Conservation (phyloP, 2,329 filamentous ascomycete genomes). For the Tolypocladium tundrense region DNA sequence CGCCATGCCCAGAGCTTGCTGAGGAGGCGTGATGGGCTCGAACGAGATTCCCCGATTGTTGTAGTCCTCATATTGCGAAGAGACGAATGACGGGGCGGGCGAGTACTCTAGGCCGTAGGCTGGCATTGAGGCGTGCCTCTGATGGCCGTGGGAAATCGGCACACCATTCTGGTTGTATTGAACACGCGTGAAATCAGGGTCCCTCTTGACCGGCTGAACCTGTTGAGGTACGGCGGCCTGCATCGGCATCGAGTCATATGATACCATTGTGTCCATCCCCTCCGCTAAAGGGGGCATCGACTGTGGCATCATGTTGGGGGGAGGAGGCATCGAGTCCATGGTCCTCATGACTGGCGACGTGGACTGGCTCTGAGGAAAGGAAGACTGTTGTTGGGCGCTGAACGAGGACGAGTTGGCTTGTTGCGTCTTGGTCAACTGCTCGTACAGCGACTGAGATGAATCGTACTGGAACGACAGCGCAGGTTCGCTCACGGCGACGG, state of each 20-base stretch:
- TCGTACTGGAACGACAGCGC: conserved; percentile 98
- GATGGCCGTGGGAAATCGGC: conserved; percentile 71
- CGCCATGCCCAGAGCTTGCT: conserved; percentile 72
- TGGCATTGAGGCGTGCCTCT: conserved; percentile 97
- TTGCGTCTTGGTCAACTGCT: conserved; percentile 98
- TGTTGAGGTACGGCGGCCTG: conserved; percentile 58
- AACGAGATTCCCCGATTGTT: conserved; percentile 93
- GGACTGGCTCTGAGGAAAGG: conserved; percentile 66
- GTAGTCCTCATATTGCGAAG: conserved; percentile 98
- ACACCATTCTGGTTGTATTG: conserved; percentile 92
- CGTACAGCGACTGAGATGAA: conserved; percentile 96
- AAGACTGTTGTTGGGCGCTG: conserved; percentile 64
- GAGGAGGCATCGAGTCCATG: conserved; percentile 89
- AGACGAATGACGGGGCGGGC: conserved; percentile 92
- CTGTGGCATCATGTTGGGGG: conserved; percentile 66
- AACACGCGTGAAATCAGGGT: conserved; percentile 70
- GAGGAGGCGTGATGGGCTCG: conserved; percentile 91
- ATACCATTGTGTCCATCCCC: conserved; percentile 62
- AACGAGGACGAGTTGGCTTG: conserved; percentile 98
- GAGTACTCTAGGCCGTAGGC: conserved; percentile 93
- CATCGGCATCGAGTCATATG: conserved; percentile 62
- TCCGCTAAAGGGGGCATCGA: conserved; percentile 47
- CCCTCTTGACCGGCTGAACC: conserved; percentile 65
- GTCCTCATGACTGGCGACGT: conserved; percentile 83
- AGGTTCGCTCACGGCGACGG: conserved; percentile 91